Conservation (phyloP, 805 yeast species). For the Zygotorulaspora danielsina region DNA sequence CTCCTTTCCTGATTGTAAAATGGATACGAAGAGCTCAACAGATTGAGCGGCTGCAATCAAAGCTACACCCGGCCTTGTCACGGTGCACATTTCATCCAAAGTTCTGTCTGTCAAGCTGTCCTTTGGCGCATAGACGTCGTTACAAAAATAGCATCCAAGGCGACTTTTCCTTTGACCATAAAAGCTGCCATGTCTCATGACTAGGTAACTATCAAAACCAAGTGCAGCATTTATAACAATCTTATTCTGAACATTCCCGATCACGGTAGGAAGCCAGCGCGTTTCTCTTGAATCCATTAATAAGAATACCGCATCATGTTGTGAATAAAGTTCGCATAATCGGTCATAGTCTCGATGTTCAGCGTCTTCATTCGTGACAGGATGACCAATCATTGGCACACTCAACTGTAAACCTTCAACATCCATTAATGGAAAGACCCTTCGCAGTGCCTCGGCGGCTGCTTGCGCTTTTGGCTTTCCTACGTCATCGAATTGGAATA, state of each 20-base stretch:
- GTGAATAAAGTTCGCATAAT: conserved; percentile 50
- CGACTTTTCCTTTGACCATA: conserved; percentile 32
- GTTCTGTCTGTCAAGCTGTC: conserved; percentile 86
- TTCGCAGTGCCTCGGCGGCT: conserved; percentile 70
- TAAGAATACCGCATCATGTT: conserved; percentile 73
- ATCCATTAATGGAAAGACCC: conserved; percentile 73
- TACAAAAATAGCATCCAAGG: conserved; percentile 92
- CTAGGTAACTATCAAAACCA: conserved; percentile 90
- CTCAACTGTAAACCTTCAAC: conserved; percentile 61
- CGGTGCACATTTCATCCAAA: conserved; percentile 97
- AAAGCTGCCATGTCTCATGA: conserved; percentile 82
- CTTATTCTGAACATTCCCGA: conserved; percentile 64
- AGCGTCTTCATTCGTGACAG: conserved; percentile 52
- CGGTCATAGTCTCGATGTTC: conserved; percentile 50
- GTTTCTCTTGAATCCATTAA: conserved; percentile 94
- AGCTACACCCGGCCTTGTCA: conserved; percentile 95
- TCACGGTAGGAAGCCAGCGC: conserved; percentile 93
- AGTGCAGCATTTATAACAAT: conserved; percentile 86
- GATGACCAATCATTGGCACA: conserved; percentile 97
- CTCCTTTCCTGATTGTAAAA: conserved; percentile 59
- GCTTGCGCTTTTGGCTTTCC: conserved; percentile 72
- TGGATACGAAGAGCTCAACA: conserved; percentile 72
- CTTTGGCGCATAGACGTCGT: conserved; percentile 90
- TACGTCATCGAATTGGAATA: conserved; percentile 79
- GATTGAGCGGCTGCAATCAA: conserved; percentile 80